Evolutionary conservation across 108 stramenopile genomes (phyloP), one percentile per base, ranked within the genome.

Genomic region (Nitzschia inconspicua): DNA sequence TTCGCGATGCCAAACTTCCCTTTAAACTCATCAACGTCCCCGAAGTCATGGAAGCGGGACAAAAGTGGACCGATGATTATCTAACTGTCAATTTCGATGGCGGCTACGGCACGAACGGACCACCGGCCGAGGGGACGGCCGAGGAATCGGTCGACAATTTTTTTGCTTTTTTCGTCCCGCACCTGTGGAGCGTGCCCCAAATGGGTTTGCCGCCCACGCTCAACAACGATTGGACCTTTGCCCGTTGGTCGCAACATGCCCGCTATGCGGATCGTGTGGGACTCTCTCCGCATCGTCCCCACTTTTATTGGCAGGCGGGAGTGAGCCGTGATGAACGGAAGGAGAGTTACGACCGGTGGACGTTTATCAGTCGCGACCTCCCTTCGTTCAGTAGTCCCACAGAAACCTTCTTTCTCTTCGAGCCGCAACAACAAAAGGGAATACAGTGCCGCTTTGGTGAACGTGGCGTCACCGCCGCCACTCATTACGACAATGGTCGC

Each of bases 401-500:
- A 8, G 67, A 61, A 32, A 88, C 77, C 9, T 88, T 92, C 44
- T 86, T 92, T 57, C 41, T 73, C 9, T 86, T 84, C 42, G 44
- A 79, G 42, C 82, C 84, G 4, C 44, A 71, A 36, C 61, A 58
- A 35, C 83, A 88, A 72, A 91, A 89, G 76, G 93, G 93, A 19
- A 88, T 90, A 36, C 93, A 95, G 60, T 95, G 90, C 47, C 76
- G 90, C 8, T 86, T 94, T 69, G 89, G 86, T 40, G 78, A 87
- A 47, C 78, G 89, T 18, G 95, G 95, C 29, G 88, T 94, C 36
- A 93, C 93, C 48, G 95, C 97, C 10, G 97, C 94, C 39, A 84
- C 86, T n/a, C 97, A 98, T 63, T 96, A 89, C 74, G 97, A 98
- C 66, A 77, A 69, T 13, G 95, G 95, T 0, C 68, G 84, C 19